Percentiles rank a stretch among this genome's conserved stretches.
Evolutionary conservation across 352 stramenopile genomes (phyloP).

Genomic region (Phytophthora boehmeriae): DNA sequence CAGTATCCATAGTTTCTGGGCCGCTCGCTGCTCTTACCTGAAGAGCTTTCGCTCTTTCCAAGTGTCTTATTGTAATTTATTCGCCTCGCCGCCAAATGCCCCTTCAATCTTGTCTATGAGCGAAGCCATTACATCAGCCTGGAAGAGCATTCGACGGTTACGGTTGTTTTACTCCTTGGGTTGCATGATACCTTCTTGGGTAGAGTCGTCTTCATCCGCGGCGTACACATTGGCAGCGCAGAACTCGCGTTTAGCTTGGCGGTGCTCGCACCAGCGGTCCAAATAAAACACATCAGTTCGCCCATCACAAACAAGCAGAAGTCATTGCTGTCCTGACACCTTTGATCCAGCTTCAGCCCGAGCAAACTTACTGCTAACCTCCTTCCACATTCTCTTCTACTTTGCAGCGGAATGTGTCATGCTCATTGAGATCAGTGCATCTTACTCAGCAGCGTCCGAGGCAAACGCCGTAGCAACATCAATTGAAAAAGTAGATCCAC

Average conservation of each 20-base stretch:
- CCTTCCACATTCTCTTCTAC: not conserved
- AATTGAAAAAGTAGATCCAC: not conserved
- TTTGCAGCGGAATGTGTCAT: constrained; percentile 1
- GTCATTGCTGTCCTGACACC: not conserved
- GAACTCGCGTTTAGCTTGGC: not conserved
- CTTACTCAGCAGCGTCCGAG: not conserved
- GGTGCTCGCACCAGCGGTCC: constrained; percentile 1
- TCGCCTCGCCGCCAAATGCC: not conserved
- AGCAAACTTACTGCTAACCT: not conserved
- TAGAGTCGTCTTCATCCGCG: not conserved
- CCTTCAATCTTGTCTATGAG: not conserved
- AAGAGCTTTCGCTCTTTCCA: not conserved
- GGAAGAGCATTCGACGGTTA: not conserved
- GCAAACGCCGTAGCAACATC: constrained; percentile 1
- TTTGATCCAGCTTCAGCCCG: not conserved
- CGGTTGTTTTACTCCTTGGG: not conserved
- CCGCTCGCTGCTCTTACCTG: not conserved
- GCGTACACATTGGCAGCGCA: not conserved
- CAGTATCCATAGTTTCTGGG: too few species aligned
- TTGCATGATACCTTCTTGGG: not conserved
- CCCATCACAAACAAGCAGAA: not conserved
- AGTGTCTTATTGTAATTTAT: not conserved
- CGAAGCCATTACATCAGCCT: not conserved
- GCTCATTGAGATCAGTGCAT: not conserved
- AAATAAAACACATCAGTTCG: not conserved